Evolutionary conservation across 441 rosid species (phyloP), one percentile per base, ranked within the genome.

Genomic region (Rhodomyrtus psidioides): DNA sequence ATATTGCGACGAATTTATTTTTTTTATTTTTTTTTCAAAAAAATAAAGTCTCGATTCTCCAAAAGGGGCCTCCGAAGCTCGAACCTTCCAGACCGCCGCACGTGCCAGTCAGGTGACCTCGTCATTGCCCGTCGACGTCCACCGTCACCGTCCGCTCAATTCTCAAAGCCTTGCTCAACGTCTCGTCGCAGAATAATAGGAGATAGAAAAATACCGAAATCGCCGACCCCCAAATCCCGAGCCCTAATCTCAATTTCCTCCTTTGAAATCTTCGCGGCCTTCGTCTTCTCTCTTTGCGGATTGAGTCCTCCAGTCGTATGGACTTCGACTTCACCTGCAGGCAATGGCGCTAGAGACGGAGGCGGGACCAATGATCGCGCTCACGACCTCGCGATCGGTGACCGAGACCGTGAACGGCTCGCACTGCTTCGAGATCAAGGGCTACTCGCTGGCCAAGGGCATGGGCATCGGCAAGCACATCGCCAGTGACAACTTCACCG

Each of bases 371-470:
- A 46, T 28, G 83, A 46, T 60, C 53, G 26, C 74, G 53, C 75
- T 65, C n/a, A 53, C 92, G 87, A 87, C 86, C 83, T 91, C 92
- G 13, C 87, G 86, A 12, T 88, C 92, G 27, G 91, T 91, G 65
- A 91, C 92, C 21, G 85, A 89, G 86, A 91, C 92, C 60, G 86
- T 89, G 53, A 89, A 91, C 81, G 91, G 92, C 10, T 89, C 91
- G 26, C 92, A 91, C 89, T 62, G 81, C 42, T 91, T 91, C 83
- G 84, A 83, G 83, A 88, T 91, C 59, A 91, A 91, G 88, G 89
- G 91, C 10, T 76, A 85, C 58, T 92, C 94, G 17, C 89, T 92
- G 59, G 91, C 91, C 75, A 89, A 89, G 75, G 89, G 90, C 13
- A 89, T 89, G 90, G 90, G 90, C 53, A n/a, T 87, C 70, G 90